phyloP scores from a whole-genome alignment of 2,329 filamentous ascomycete genomes.

The Cyphellophora europaea region DNA sequence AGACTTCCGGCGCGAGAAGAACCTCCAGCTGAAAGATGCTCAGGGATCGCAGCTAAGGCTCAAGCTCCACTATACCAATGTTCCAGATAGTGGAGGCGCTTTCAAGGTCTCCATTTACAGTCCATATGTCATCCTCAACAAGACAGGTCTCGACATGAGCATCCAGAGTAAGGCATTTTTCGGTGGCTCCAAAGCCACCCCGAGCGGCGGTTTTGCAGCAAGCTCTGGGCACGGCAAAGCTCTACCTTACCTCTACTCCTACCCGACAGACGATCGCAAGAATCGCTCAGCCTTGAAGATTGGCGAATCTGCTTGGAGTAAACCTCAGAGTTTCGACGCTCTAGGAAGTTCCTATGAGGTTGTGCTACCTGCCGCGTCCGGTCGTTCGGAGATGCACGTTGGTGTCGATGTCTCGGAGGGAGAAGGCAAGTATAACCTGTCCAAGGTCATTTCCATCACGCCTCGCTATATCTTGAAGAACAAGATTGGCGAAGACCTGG shows the following conservation, averaged over 20 bases:
- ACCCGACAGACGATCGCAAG: constrained; percentile 74
- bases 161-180: constrained; percentile 84
- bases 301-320: constrained; percentile 89
- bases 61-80: constrained; percentile 79
- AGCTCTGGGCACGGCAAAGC: constrained; percentile 52
- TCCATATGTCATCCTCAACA: constrained; percentile 90
- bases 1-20: constrained; percentile 78
- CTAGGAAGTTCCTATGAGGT: constrained; percentile 90
- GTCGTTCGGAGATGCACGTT: constrained; percentile 74
- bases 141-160: constrained; percentile 81
- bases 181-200: constrained; percentile 69
- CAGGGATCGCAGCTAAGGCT: constrained; percentile 70
- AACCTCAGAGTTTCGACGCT: constrained; percentile 94
- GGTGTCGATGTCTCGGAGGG: constrained; percentile 84
- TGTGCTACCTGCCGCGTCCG: constrained; percentile 63
- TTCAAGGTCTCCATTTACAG: constrained; percentile 95
- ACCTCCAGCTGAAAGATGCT: constrained; percentile 72
- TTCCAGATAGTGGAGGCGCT: constrained; percentile 85
- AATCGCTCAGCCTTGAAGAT: constrained; percentile 85
- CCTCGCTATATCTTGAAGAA: constrained; percentile 93
- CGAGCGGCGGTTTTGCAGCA: constrained; percentile 63
- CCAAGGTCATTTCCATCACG: constrained; percentile 86
- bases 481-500: constrained; percentile 77
- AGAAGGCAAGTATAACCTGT: constrained; percentile 95
- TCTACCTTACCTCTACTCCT: constrained; percentile 93